A percentile compares a stretch with the other conserved stretches of the same genome.
Evolutionary conservation across 176 grass and related monocot species (phyloP).

Genomic region (Typha latifolia): DNA sequence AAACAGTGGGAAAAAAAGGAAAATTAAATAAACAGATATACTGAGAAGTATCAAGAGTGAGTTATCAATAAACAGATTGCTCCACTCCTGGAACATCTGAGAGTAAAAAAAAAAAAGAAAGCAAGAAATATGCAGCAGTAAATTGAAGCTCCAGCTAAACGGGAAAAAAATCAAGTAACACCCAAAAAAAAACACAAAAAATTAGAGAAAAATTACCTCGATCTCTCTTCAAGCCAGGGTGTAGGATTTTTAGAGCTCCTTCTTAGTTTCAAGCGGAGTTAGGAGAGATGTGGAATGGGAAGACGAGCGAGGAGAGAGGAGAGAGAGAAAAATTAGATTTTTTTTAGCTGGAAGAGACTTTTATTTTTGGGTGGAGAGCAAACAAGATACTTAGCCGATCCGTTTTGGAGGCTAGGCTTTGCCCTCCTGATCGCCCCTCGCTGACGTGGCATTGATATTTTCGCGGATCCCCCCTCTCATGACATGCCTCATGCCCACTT

Average conservation of each 20-base stretch:
- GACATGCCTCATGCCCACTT: background rate
- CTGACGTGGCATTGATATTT: constrained; percentile 99
- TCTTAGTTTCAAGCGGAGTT: constrained; percentile 11
- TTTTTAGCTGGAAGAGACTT: background rate
- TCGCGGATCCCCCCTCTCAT: constrained; percentile 10
- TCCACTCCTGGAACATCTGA: background rate
- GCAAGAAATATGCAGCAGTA: background rate
- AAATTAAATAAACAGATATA: background rate
- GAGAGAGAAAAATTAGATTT: constrained; percentile 9
- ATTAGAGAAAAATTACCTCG: constrained; percentile 28
- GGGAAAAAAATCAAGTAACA: constrained; percentile 4
- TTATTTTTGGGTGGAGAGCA: constrained; percentile 21
- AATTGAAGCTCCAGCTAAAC: background rate
- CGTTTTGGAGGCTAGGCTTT: constrained; percentile 24
- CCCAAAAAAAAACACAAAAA: constrained; percentile 6
- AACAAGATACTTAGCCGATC: constrained; percentile 50
- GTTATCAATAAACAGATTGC: background rate
- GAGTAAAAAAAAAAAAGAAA: too few species aligned
- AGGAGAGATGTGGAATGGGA: constrained; percentile 16
- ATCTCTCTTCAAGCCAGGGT: background rate
- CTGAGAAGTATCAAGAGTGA: background rate
- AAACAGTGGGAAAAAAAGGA: background rate
- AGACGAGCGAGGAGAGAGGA: constrained; percentile 23
- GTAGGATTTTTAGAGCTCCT: constrained; percentile 3
- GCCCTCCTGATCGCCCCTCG: constrained; percentile 33